Conservation (phyloP, 768 basidiomycete species). For the Steccherinum ochraceum region DNA sequence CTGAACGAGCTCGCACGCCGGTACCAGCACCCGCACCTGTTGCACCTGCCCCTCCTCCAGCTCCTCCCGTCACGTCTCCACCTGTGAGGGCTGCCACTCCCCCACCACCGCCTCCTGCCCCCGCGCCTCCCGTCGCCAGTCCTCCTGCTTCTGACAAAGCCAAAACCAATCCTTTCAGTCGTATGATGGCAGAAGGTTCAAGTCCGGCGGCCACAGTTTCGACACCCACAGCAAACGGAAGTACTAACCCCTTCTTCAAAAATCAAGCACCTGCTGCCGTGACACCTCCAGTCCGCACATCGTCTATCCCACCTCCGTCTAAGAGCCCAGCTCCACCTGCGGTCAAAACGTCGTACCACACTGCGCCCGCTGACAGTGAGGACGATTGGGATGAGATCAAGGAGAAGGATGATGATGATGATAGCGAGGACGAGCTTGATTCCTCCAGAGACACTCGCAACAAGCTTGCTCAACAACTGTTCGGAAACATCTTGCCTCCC, state of each 20-base stretch:
- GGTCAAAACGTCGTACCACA: constrained; percentile 53
- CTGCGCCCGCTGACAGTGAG: constrained; percentile 51
- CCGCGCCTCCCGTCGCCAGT: constrained; percentile 20
- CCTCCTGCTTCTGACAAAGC: constrained; percentile 38
- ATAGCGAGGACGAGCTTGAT: constrained; percentile 76
- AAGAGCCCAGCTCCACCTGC: constrained; percentile 51
- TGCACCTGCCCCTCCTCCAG: constrained; percentile 35
- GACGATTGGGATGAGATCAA: constrained; percentile 85
- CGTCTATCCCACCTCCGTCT: constrained; percentile 25
- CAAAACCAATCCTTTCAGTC: constrained; percentile 77
- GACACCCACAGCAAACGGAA: constrained; percentile 35
- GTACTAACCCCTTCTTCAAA: constrained; percentile 75
- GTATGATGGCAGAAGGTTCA: constrained; percentile 47
- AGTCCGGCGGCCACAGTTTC: constrained; percentile 26
- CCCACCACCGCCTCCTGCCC: constrained; percentile 25
- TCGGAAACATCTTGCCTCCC: constrained; percentile 61
- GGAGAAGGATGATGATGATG: constrained; percentile 64
- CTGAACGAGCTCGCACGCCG: constrained; percentile 6
- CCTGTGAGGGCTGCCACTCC: constrained; percentile 26
- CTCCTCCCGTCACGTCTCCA: constrained; percentile 34
- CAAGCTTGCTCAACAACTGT: constrained; percentile 73
- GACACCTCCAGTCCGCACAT: constrained; percentile 21
- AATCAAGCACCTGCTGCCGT: constrained; percentile 31
- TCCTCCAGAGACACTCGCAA: constrained; percentile 56
- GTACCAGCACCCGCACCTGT: constrained; percentile 16